These are phyloP conservation scores for Santalum album DNA, from an alignment of 164 flowering plant genomes.

Conservation along the genomic window DNA sequence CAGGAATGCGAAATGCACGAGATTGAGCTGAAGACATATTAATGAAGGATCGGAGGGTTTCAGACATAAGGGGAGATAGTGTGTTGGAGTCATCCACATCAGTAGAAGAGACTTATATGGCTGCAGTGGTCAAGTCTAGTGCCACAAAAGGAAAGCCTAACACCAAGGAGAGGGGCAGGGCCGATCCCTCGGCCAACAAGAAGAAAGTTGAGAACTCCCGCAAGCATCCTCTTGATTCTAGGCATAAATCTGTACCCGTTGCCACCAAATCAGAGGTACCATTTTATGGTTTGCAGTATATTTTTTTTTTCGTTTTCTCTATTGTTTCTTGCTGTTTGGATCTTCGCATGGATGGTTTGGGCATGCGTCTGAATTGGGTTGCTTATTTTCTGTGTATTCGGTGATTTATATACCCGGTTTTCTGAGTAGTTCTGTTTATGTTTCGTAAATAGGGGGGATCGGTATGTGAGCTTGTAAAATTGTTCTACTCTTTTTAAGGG, in stretches of 20 bases:
- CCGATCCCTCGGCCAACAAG: slow-evolving; percentile 22
- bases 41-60: too few relatives aligned
- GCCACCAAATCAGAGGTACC: slow-evolving; percentile 47
- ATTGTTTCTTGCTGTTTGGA: background rate
- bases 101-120: slow-evolving; percentile 21
- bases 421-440: background rate
- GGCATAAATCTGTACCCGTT: slow-evolving; percentile 26
- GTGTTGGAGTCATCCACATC: too few relatives aligned
- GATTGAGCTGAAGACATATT: too few relatives aligned
- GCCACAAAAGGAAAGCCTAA: too few relatives aligned
- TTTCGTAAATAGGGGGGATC: background rate
- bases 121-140: slow-evolving; percentile 19
- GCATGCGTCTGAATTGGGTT: background rate
- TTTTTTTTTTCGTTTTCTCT: background rate
- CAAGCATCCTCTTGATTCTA: slow-evolving; percentile 29
- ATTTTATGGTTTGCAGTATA: background rate
- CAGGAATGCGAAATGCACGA: too few relatives aligned
- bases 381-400: background rate
- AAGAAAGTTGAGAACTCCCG: slow-evolving; percentile 41
- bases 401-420: background rate
- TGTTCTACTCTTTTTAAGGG: too few relatives aligned
- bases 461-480: too few relatives aligned
- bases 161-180: slow-evolving; percentile 10
- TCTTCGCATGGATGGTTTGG: background rate
- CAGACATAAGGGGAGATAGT: too few relatives aligned